Evolutionary conservation across 352 stramenopile genomes (phyloP), one percentile per base, ranked within the genome.

Genomic region (Phytophthora sansomeana): DNA sequence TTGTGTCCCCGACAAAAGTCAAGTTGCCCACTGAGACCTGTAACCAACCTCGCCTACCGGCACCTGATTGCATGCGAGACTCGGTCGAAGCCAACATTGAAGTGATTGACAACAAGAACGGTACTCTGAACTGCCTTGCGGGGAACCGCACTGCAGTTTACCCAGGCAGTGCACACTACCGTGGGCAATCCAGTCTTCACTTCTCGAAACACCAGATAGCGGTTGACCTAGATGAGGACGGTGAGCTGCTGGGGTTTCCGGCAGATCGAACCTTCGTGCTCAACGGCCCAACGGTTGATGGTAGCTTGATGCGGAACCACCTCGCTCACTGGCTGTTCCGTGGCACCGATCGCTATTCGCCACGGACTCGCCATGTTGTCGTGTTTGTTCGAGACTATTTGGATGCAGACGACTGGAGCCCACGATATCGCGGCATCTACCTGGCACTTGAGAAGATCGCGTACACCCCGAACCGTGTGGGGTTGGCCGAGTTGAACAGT

Each of bases 261-360:
- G 64, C 72, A 1, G 81, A 89, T 55, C 73, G 71, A 32, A 66
- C 49, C 6, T 90, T 74, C 39, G 70, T 87, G 16, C 55, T 90
- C 0, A 85, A 90, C 28, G 81, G 81, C 1, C 81, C 81, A 8
- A 78, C 69, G 11, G 68, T 92, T 58, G 83, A 92, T 69, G 73
- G 64, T 16, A 89, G 73, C 32, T 65, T 92, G 29, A 69, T 92
- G 36, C 75, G 81, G 13, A 92, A 92, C 58, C 83, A 92, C 48
- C 58, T 92, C 8, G 83, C 83, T 21, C 83, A 92, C 33, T 88
- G 79, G 80, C 63, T 92, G 62, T 92, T 80, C 32, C 83, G 83
- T 11, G 57, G 65, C 17, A 90, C 83, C n/a, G 72, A 76, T 13
- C 75, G 83, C 4, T 90, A 89, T 64, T 88, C 77, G 1, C 81